phyloP scores from a whole-genome alignment of 2,329 filamentous ascomycete species.

The Nigrospora osmanthi region DNA sequence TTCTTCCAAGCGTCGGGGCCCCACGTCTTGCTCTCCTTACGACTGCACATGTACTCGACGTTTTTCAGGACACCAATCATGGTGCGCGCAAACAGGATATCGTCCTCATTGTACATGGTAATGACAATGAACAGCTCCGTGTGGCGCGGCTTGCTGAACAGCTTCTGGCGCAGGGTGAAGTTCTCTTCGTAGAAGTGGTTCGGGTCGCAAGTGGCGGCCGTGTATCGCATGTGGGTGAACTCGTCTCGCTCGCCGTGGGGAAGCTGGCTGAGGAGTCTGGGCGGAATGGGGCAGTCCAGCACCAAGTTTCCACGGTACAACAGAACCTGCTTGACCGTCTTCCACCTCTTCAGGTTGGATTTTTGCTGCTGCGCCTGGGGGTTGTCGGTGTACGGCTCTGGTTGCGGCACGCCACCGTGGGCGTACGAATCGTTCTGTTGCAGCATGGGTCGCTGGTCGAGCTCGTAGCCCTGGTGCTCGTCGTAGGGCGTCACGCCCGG shows the following conservation, averaged over 20 bases:
- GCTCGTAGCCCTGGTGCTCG: constrained; percentile 56
- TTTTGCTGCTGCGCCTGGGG: constrained; percentile 27
- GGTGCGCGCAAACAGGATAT: constrained; percentile 90
- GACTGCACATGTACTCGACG: constrained; percentile 90
- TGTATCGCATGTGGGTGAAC: constrained; percentile 93
- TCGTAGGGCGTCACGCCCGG: constrained; percentile 51
- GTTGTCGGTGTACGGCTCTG: constrained; percentile 37
- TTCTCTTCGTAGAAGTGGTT: constrained; percentile 85
- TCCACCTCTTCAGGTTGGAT: constrained; percentile 76
- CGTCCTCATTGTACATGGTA: constrained; percentile 99
- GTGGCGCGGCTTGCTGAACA: constrained; percentile 75
- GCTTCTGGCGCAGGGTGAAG: constrained; percentile 88
- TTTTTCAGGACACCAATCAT: constrained; percentile 99
- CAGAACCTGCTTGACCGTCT: constrained; percentile 98
- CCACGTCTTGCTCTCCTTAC: constrained; percentile 90
- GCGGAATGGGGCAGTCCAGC: constrained; percentile 91
- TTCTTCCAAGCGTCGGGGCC: constrained; percentile 98
- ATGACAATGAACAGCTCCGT: constrained; percentile 95
- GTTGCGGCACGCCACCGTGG: constrained; percentile 16
- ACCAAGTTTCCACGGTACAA: constrained; percentile 95
- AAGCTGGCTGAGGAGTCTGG: constrained; percentile 77
- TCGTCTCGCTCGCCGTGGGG: constrained; percentile 90
- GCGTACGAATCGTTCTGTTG: constrained; percentile 45
- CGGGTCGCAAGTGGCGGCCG: constrained; percentile 94
- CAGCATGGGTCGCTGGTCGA: constrained; percentile 71